These are phyloP conservation scores for Saccharomycopsis guyanensis DNA, from an alignment of 805 yeast species.

Conservation along the genomic window DNA sequence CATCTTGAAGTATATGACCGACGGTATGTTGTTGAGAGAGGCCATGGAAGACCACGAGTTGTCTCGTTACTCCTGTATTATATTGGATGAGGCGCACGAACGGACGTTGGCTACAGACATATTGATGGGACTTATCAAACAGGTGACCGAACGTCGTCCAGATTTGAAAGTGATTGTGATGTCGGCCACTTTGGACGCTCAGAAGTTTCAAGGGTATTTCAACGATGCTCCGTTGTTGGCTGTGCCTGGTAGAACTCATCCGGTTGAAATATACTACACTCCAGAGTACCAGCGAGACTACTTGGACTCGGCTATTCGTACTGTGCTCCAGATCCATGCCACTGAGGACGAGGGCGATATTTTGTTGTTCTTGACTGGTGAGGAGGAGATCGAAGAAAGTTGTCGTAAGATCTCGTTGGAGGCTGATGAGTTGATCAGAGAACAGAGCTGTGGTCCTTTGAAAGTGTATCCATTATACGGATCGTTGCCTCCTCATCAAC, in stretches of 20 bases:
- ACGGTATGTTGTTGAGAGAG: constrained; percentile 95
- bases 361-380: constrained; percentile 84
- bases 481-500: constrained; percentile 92
- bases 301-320: constrained; percentile 88
- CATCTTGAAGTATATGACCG: constrained; percentile 91
- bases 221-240: constrained; percentile 88
- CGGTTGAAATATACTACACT: constrained; percentile 94
- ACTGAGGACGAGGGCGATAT: constrained; percentile 93
- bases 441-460: constrained; percentile 84
- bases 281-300: constrained; percentile 96
- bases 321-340: constrained; percentile 94
- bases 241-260: constrained; percentile 97
- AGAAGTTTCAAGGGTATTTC: constrained; percentile 87
- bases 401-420: constrained; percentile 82
- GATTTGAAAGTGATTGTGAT: constrained; percentile 88
- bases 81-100: constrained; percentile 97
- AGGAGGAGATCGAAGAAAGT: constrained; percentile 96
- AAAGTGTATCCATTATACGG: constrained; percentile 92
- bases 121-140: constrained; percentile 87
- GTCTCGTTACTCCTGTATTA: constrained; percentile 76
- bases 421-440: constrained; percentile 82
- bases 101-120: constrained; percentile 96
- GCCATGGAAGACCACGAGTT: constrained; percentile 94
- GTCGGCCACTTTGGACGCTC: constrained; percentile 98
- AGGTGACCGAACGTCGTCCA: constrained; percentile 69